These are phyloP conservation scores for Gentiana straminea DNA, from an alignment of 257 asterid species.

Conservation along the genomic window DNA sequence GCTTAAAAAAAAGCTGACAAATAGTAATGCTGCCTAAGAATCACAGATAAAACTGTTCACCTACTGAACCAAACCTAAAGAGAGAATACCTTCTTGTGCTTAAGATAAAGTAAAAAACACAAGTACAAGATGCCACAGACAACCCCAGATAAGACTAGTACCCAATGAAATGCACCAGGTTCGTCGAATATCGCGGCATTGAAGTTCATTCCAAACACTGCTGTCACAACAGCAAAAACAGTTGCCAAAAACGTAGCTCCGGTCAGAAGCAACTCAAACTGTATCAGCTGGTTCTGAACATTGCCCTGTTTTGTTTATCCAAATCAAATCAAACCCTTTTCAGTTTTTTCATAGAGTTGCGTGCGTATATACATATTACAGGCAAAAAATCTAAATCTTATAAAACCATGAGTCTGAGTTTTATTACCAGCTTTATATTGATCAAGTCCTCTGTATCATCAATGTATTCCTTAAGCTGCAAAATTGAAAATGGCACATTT, in stretches of 20 bases:
- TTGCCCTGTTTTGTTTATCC: slow-evolving; percentile 52
- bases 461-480: slow-evolving; percentile 96
- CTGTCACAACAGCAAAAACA: slow-evolving; percentile 84
- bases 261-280: slow-evolving; percentile 89
- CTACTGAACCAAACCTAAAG: slow-evolving; percentile 19
- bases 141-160: slow-evolving; percentile 43
- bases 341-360: not conserved
- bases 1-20: no score
- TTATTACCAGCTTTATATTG: slow-evolving; percentile 80
- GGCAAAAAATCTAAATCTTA: not conserved
- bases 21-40: no score
- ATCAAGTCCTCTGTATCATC: slow-evolving; percentile 97
- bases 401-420: not conserved
- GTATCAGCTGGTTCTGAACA: slow-evolving; percentile 92
- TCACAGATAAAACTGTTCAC: no score
- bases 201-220: slow-evolving; percentile 86
- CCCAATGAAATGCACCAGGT: slow-evolving; percentile 72
- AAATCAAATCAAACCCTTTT: not conserved
- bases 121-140: slow-evolving; percentile 49
- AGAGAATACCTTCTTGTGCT: slow-evolving; percentile 73
- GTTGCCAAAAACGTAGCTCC: slow-evolving; percentile 93
- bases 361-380: not conserved
- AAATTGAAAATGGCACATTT: slow-evolving; percentile 3
- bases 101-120: slow-evolving; percentile 57
- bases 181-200: slow-evolving; percentile 44